Evolutionary conservation across 2,329 filamentous ascomycete species (phyloP).

Genomic region (Paraconiothyrium sp.): DNA sequence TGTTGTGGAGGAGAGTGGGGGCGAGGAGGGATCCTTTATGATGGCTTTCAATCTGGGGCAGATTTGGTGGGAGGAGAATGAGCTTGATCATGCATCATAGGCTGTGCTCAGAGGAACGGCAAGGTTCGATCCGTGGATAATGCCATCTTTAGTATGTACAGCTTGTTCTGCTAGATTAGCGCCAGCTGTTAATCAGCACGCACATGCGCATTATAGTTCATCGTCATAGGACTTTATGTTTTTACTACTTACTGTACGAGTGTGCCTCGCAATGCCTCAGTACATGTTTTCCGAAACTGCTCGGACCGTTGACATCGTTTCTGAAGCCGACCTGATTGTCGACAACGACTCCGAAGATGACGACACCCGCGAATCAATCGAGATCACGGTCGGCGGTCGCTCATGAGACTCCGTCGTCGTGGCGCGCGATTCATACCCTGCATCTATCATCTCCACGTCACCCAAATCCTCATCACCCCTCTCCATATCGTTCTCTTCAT

Average conservation of each 20-base stretch:
- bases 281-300: conserved; percentile 37
- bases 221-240: too few relatives aligned
- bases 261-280: not conserved
- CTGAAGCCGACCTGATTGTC: conserved; percentile 20
- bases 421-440: not conserved
- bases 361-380: conserved; percentile 28
- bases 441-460: conserved; percentile 16
- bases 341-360: conserved; percentile 31
- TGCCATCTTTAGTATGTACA: too few relatives aligned
- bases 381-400: conserved; percentile 33
- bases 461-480: conserved; percentile 20
- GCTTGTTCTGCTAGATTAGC: too few relatives aligned
- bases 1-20: not conserved
- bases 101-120: too few relatives aligned
- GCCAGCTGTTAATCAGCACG: too few relatives aligned
- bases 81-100: too few relatives aligned
- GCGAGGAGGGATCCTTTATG: not conserved
- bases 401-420: conserved; percentile 20
- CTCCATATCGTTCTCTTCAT: conserved; percentile 31
- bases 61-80: conserved; percentile 1
- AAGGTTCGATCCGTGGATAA: too few relatives aligned
- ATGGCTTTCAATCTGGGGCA: not conserved
- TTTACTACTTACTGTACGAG: not conserved
- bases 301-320: conserved; percentile 21
- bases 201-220: too few relatives aligned